Evolutionary conservation across 148 eudicot species (phyloP).

Genomic region (Suaeda aralocaspica): DNA sequence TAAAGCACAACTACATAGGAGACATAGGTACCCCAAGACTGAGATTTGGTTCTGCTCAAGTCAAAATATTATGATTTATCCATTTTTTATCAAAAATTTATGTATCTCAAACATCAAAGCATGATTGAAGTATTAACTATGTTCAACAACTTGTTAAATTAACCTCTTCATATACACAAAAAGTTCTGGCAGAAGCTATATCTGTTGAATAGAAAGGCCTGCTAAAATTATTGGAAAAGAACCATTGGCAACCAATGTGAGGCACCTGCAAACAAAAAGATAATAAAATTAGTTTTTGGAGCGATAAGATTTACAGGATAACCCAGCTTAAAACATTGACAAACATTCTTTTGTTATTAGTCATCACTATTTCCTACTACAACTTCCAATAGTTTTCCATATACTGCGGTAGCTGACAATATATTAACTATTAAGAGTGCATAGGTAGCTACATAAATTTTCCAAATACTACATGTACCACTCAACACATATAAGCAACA

Average conservation of each 20-base stretch:
- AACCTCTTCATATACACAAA: conserved; percentile 93
- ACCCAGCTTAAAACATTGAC: no score
- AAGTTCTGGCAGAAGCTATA: conserved; percentile 84
- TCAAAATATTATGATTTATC: background rate
- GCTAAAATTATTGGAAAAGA: conserved; percentile 38
- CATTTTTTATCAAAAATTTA: background rate
- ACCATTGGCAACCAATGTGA: conserved; percentile 85
- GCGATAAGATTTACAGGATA: background rate
- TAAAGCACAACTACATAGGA: background rate
- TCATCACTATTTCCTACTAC: no score
- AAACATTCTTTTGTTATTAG: no score
- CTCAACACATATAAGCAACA: no score
- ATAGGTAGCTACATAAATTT: no score
- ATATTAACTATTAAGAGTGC: no score
- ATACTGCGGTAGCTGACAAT: no score
- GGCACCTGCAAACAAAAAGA: conserved; percentile 54
- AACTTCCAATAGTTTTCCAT: no score
- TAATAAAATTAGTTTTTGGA: conserved; percentile 12
- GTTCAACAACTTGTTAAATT: conserved; percentile 2
- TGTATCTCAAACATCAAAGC: background rate
- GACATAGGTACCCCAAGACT: background rate
- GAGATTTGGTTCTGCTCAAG: background rate
- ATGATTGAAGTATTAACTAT: background rate
- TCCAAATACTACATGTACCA: no score
- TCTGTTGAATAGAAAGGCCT: conserved; percentile 50